Evolutionary conservation across 2,329 filamentous ascomycete genomes (phyloP), one percentile per base, ranked within the genome.

Genomic region (Fusarium concolor): DNA sequence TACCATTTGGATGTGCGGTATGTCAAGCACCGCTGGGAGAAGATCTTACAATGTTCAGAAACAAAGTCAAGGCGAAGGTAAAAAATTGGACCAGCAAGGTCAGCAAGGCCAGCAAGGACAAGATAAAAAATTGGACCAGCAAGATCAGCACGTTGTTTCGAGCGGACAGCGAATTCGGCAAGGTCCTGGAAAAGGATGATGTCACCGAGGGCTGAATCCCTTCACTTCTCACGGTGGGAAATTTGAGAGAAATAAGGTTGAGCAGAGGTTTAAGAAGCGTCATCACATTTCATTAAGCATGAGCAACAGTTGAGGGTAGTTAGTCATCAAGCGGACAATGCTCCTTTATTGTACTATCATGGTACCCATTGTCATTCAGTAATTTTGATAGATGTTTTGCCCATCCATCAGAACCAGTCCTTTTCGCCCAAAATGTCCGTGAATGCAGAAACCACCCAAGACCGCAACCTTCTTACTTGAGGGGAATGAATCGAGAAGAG

Each of bases 401-500:
- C 78, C 78, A 76, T 81, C 82, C 82, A 84, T 79, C 80, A 85
- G 82, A 84, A 83, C 83, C 83, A 81, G 80, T 82, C 80, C 84
- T 82, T 85, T 86, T 86, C 84, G 84, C 85, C 84, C 78, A 63
- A 83, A 82, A 77, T 79, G 77, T 83, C 84, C 84, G 80, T 85
- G 82, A 86, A 86, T 86, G 84, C 84, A 85, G 81, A 81, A 83
- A 84, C 81, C 82, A 81, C 82, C 80, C 79, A 67, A 79, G 79
- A 80, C 80, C 79, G 78, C 79, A 80, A 77, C 79, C 85, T 88
- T 96, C 86, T 90, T 97, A 98, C 90, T 99, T 99, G 85, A 99
- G 92, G 85, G 96, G 96, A 89, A 99, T 99, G 92, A 99, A 99
- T 91, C 96, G 94, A 85, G 96, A 99, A 88, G 95, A 98, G 92